Percentiles rank a stretch among this genome's conserved stretches.
These are phyloP conservation scores for Annulohypoxylon moriforme DNA, from an alignment of 495 filamentous ascomycete species.

Conservation along the genomic window DNA sequence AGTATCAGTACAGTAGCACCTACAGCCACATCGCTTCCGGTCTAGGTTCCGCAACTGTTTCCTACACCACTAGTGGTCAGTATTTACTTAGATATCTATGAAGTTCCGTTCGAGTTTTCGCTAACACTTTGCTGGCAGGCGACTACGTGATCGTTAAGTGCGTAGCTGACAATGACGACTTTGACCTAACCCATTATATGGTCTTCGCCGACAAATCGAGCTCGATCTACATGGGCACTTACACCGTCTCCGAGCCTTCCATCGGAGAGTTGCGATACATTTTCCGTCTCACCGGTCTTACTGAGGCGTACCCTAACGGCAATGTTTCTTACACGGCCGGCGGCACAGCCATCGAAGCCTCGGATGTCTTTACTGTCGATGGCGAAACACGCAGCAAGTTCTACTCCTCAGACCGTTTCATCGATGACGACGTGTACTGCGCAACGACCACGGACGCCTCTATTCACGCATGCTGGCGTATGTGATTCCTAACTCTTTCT, in stretches of 20 bases:
- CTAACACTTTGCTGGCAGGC: conserved; percentile 38
- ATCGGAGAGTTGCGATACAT: conserved; percentile 69
- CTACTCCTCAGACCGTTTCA: conserved; percentile 68
- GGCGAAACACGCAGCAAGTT: conserved; percentile 68
- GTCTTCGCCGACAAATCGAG: conserved; percentile 62
- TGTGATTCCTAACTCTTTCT: conserved; percentile 18
- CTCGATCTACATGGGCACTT: conserved; percentile 68
- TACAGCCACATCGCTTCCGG: conserved; percentile 67
- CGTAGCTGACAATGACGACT: conserved; percentile 50
- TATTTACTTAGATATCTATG: neutral
- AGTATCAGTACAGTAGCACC: conserved; percentile 61
- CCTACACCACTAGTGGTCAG: conserved; percentile 47
- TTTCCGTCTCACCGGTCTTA: conserved; percentile 63
- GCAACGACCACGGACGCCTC: conserved; percentile 49
- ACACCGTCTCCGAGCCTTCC: conserved; percentile 62
- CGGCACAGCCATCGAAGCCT: conserved; percentile 62
- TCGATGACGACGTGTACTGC: conserved; percentile 68
- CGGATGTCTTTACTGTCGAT: conserved; percentile 64
- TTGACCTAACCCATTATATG: conserved; percentile 64
- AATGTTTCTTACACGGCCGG: conserved; percentile 52
- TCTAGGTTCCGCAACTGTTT: conserved; percentile 61
- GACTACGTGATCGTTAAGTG: conserved; percentile 65
- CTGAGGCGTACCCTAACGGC: conserved; percentile 57
- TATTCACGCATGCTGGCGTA: conserved; percentile 56
- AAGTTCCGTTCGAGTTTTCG: neutral